A percentile compares a stretch with the other conserved stretches of the same genome.
phyloP scores from a whole-genome alignment of 169 alveolate species.

The Plasmodium knowlesi region DNA sequence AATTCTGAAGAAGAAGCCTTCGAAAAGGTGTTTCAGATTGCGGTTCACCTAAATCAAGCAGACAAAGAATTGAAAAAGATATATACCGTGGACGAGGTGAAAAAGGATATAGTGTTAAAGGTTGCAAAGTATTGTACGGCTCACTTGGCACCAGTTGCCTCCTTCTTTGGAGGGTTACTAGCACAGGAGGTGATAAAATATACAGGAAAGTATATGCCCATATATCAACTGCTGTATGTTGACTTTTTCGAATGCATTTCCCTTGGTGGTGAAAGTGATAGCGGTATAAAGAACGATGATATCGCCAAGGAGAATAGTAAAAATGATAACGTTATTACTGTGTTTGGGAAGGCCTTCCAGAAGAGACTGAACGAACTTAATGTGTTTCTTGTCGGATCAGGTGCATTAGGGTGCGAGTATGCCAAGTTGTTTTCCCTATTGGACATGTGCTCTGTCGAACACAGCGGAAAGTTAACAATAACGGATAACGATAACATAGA shows the following conservation, averaged over 20 bases:
- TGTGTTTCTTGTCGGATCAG: slow-evolving; percentile 95
- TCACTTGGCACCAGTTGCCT: slow-evolving; percentile 94
- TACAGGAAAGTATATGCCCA: slow-evolving; percentile 98
- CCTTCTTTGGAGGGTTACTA: slow-evolving; percentile 98
- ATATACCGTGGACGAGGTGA: slow-evolving; percentile 88
- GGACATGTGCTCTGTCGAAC: slow-evolving; percentile 92
- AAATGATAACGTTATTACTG: slow-evolving; percentile 78
- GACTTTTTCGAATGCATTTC: slow-evolving; percentile 94
- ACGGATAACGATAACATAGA: slow-evolving; percentile 99
- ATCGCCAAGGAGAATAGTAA: slow-evolving; percentile 73
- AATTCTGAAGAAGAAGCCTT: slow-evolving; percentile 29
- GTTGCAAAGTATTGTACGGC: slow-evolving; percentile 87
- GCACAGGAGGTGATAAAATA: slow-evolving; percentile 97
- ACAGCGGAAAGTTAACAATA: slow-evolving; percentile 90
- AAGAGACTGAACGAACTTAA: slow-evolving; percentile 76
- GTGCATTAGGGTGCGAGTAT: slow-evolving; percentile 99
- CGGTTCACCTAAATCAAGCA: slow-evolving; percentile 64
- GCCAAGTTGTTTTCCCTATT: slow-evolving; percentile 96
- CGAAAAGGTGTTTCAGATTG: slow-evolving; percentile 71
- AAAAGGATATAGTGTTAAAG: slow-evolving; percentile 86
- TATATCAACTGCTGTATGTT: slow-evolving; percentile 95
- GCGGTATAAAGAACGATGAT: slow-evolving; percentile 39
- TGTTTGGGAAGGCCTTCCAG: slow-evolving; percentile 79
- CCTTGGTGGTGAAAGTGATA: slow-evolving; percentile 75
- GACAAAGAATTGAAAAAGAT: slow-evolving; percentile 75